Conservation (phyloP, 1,284 basidiomycete species). For the Ganoderma multipileum region DNA sequence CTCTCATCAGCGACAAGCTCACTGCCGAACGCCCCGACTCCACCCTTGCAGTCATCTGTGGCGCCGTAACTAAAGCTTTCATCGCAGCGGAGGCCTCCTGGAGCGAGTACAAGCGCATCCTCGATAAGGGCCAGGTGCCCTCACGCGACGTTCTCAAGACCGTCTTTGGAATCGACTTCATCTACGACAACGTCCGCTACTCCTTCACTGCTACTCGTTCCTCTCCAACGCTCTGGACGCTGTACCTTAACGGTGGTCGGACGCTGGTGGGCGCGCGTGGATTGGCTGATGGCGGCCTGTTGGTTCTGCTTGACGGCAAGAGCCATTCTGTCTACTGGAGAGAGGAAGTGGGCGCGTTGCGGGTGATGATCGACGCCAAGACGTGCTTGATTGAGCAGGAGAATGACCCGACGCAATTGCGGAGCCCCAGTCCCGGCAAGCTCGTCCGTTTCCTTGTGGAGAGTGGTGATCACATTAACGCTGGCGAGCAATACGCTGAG, state of each 20-base stretch:
- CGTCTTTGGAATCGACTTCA: conserved; percentile 97
- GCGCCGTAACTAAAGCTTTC: conserved; percentile 97
- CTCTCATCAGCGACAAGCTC: conserved; percentile 94
- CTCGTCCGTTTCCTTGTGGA: conserved; percentile 95
- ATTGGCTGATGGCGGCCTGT: conserved; percentile 94
- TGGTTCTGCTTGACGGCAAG: conserved; percentile 91
- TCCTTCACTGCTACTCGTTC: conserved; percentile 96
- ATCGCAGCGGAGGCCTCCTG: conserved; percentile 90
- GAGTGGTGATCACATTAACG: conserved; percentile 95
- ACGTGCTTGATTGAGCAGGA: conserved; percentile 99
- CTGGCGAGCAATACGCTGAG: conserved; percentile 97
- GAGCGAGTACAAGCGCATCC: conserved; percentile 92
- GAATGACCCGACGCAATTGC: conserved; percentile 97
- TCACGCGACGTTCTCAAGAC: conserved; percentile 95
- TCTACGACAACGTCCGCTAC: conserved; percentile 96
- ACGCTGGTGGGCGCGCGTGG: conserved; percentile 91
- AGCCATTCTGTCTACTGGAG: conserved; percentile 99
- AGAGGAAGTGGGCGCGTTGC: conserved; percentile 95
- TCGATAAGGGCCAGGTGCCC: conserved; percentile 99
- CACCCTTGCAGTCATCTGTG: conserved; percentile 94
- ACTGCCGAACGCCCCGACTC: conserved; percentile 96
- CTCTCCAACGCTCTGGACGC: conserved; percentile 88
- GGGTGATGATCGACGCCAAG: conserved; percentile 95
- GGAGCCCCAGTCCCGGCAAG: conserved; percentile 97
- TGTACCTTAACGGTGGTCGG: conserved; percentile 95